phyloP scores from a whole-genome alignment of 257 asterid species.

The Vinca minor region DNA sequence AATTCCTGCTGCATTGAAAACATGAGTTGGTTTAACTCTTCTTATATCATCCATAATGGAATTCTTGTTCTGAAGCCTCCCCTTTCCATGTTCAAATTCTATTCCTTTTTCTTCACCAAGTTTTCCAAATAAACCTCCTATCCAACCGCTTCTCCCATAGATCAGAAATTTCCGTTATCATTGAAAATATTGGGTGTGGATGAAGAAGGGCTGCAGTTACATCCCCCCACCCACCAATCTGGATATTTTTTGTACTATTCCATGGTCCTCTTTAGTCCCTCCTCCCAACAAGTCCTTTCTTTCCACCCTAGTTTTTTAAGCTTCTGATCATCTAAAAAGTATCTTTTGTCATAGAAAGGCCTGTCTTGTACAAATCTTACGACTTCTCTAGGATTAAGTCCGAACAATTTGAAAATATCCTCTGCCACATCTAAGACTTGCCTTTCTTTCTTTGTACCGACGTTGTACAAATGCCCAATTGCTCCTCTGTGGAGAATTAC shows the following conservation, averaged over 20 bases:
- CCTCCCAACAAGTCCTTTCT: slow-evolving; percentile 67
- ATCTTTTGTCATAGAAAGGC: slow-evolving; percentile 81
- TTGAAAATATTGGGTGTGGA: slow-evolving; percentile 81
- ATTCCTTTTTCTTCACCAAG: slow-evolving; percentile 73
- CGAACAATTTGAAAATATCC: slow-evolving; percentile 61
- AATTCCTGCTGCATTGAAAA: slow-evolving; percentile 80
- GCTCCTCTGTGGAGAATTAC: slow-evolving; percentile 72
- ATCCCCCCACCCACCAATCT: slow-evolving; percentile 91
- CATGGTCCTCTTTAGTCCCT: slow-evolving; percentile 66
- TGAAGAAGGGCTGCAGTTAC: slow-evolving; percentile 70
- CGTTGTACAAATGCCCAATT: slow-evolving; percentile 77
- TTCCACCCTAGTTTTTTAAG: slow-evolving; percentile 68
- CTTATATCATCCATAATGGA: slow-evolving; percentile 45
- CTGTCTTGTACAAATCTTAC: slow-evolving; percentile 68
- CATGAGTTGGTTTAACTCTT: slow-evolving; percentile 68
- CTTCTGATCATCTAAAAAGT: slow-evolving; percentile 79
- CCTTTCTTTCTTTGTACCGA: slow-evolving; percentile 81
- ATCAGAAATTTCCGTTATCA: slow-evolving; percentile 70
- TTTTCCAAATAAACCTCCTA: slow-evolving; percentile 78
- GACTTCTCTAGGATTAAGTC: slow-evolving; percentile 52
- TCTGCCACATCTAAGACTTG: slow-evolving; percentile 71
- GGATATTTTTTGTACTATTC: slow-evolving; percentile 72
- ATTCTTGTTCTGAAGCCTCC: slow-evolving; percentile 57
- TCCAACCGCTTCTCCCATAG: slow-evolving; percentile 76
- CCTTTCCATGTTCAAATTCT: slow-evolving; percentile 60